Percentiles rank a stretch among this genome's conserved stretches.
Conservation (phyloP, 148 eudicot species). For the Vaccinium macrocarpon region DNA sequence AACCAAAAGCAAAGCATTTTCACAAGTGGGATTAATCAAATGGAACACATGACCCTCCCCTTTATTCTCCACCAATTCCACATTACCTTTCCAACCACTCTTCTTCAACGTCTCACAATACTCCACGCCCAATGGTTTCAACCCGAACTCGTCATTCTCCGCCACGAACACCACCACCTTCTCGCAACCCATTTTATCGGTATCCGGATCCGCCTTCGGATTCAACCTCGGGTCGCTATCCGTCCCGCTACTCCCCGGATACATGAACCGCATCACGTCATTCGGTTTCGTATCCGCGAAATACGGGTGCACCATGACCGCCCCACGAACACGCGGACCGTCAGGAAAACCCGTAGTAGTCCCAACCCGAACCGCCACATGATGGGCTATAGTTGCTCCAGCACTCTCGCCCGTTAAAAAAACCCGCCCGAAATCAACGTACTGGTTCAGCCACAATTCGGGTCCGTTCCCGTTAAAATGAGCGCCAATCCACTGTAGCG, state of each 20-base stretch:
- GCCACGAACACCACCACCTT: slow-evolving; percentile 37
- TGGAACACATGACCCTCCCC: slow-evolving; percentile 41
- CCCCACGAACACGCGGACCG: slow-evolving; percentile 2
- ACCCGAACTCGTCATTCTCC: slow-evolving; percentile 23
- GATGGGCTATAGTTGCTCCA: slow-evolving; percentile 37
- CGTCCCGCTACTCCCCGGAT: slow-evolving; percentile 25
- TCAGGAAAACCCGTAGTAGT: not conserved
- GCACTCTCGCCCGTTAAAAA: slow-evolving; percentile 44
- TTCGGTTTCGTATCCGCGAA: slow-evolving; percentile 29
- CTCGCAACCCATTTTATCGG: slow-evolving; percentile 24
- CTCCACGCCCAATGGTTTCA: slow-evolving; percentile 25
- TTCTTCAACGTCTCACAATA: slow-evolving; percentile 31
- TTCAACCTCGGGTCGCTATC: slow-evolving; percentile 32
- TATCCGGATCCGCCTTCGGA: slow-evolving; percentile 32
- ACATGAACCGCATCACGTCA: slow-evolving; percentile 22
- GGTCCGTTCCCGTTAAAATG: slow-evolving; percentile 25
- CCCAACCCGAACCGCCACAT: not conserved
- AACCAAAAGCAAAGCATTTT: slow-evolving; percentile 13
- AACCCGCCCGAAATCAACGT: slow-evolving; percentile 29
- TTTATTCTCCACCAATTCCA: slow-evolving; percentile 37
- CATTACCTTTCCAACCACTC: slow-evolving; percentile 41
- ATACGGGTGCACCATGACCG: slow-evolving; percentile 34
- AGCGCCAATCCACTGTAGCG: slow-evolving; percentile 29
- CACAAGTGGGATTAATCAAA: slow-evolving; percentile 7
- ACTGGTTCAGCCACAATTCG: slow-evolving; percentile 25